Base-by-base conservation (phyloP, 1,139 yeast genomes). In the Protomyces inundatus region DNA sequence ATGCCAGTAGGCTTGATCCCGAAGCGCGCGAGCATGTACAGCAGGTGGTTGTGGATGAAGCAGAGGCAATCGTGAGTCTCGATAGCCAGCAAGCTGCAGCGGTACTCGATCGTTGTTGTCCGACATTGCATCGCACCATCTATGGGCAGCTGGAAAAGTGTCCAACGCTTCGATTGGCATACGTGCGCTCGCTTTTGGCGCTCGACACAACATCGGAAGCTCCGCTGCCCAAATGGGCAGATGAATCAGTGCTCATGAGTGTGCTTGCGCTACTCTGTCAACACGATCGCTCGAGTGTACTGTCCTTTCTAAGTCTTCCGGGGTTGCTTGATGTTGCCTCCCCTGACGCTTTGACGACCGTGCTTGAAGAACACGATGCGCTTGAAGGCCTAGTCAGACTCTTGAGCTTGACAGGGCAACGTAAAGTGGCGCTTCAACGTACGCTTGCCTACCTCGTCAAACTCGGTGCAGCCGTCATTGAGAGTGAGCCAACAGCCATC, bases 81-180 rank as follows among this genome's bases (percentile, higher is more conserved):
- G 68, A 71, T 55, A 54, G 68, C 10, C 46, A 23, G 9, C 57
- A 65, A 14, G 56, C 68, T 33, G 68, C 70, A 30, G 63, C 46
- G n/a, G 34, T 75, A 53, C 66, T 75, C 0, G 67, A 71, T 32
- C 64, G 67, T 51, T 70, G 69, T 64, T 62, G 68, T 48, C 73
- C 73, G 1, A 68, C 66, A 3, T 66, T 76, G 40, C 77, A 75
- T 55, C 33, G 46, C 4, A 32, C 45, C 16, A 45, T 68, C 10
- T 61, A 56, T 55, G 62, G 65, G 16, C 56, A 63, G 35, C 54
- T 68, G 23, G 40, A 36, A 4, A 36, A 39, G 10, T 66, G 67
- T 34, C 64, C 65, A 5, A 54, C 32, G 4, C 39, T 70, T 5
- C 68, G 70, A 12, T 67, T 59, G 39, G 64, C 66, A 35, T 75